Conservation (phyloP, 345 rosid species). For the Pugionium cornutum region DNA sequence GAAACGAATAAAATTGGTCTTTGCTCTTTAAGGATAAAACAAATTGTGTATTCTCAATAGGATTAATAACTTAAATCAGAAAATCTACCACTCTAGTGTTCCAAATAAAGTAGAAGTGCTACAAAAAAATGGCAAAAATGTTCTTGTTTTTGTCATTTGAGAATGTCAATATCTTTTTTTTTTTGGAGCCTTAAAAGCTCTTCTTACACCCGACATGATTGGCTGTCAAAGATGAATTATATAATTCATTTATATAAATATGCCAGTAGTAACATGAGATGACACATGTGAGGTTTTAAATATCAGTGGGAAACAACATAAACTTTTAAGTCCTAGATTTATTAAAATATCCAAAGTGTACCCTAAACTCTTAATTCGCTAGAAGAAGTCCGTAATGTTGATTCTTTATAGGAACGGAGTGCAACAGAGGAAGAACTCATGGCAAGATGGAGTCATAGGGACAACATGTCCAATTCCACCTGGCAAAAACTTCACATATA, state of each 20-base stretch:
- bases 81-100: too few species aligned
- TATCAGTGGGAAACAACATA: slow-evolving; percentile 31
- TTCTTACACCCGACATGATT: slow-evolving; percentile 35
- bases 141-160: slow-evolving; percentile 9
- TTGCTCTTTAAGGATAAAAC: not conserved
- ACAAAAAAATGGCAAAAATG: not conserved
- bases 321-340: slow-evolving; percentile 1
- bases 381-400: not conserved
- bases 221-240: slow-evolving; percentile 32
- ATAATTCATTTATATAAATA: not conserved
- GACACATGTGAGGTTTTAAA: slow-evolving; percentile 32
- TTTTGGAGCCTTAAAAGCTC: slow-evolving; percentile 23
- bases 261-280: slow-evolving; percentile 35
- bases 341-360: not conserved
- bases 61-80: too few species aligned
- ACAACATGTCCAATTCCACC: slow-evolving; percentile 93
- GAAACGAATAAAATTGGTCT: slow-evolving; percentile 7
- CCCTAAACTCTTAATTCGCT: not conserved
- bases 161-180: slow-evolving; percentile 8
- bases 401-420: slow-evolving; percentile 65
- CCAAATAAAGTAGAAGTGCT: not conserved
- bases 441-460: slow-evolving; percentile 81
- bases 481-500: slow-evolving; percentile 76
- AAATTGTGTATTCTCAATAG: too few species aligned
- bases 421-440: slow-evolving; percentile 88